phyloP scores from a whole-genome alignment of 108 stramenopile species.

The Pseudonitzschia multiseries region DNA sequence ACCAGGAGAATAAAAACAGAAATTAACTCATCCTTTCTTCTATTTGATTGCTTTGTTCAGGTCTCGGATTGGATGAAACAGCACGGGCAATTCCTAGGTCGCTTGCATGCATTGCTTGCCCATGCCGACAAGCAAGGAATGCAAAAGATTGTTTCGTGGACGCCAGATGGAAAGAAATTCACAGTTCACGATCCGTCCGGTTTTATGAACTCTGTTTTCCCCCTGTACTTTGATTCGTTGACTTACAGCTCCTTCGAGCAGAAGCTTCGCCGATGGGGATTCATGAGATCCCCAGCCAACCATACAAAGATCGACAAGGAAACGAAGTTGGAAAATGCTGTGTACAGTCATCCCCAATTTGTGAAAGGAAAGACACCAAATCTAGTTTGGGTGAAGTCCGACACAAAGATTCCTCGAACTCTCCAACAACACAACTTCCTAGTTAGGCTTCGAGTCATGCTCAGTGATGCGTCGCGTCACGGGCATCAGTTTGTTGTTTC shows the following conservation, averaged over 20 bases:
- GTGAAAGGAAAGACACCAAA: constrained; percentile 5
- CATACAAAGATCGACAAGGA: constrained; percentile 10
- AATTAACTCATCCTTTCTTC: neutral
- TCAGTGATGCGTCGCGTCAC: constrained; percentile 8
- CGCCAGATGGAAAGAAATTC: constrained; percentile 18
- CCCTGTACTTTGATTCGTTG: constrained; percentile 23
- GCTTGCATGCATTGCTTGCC: constrained; percentile 20
- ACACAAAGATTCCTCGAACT: constrained; percentile 3
- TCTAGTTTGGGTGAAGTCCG: constrained; percentile 9
- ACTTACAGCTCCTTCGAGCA: constrained; percentile 24
- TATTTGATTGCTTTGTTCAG: neutral
- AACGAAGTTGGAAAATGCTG: neutral
- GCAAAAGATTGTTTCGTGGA: constrained; percentile 16
- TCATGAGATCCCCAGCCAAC: constrained; percentile 14
- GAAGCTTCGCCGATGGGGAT: constrained; percentile 29
- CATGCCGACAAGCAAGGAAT: constrained; percentile 4
- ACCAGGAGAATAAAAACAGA: neutral
- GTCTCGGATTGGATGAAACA: constrained; percentile 29
- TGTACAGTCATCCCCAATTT: constrained; percentile 26
- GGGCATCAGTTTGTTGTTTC: constrained; percentile 19
- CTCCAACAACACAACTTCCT: constrained; percentile 20
- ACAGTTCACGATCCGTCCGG: constrained; percentile 8
- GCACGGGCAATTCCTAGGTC: constrained; percentile 17
- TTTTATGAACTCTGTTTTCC: constrained; percentile 18
- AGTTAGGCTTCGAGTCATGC: constrained; percentile 12